Evolutionary conservation across 257 asterid genomes (phyloP), one percentile per base, ranked within the genome.

Genomic region (Phtheirospermum japonicum): DNA sequence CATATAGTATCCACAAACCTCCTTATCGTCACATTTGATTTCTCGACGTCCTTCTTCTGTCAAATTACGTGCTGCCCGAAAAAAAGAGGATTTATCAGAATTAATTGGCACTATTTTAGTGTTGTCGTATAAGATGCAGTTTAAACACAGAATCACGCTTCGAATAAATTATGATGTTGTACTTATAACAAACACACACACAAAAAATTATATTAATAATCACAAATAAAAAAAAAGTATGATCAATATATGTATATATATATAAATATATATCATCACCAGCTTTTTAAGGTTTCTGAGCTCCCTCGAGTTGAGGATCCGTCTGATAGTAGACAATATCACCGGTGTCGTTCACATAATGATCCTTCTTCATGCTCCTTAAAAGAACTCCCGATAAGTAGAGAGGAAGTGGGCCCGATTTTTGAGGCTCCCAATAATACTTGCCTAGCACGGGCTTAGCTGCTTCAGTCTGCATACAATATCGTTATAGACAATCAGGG

Each of bases 21-120:
- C 99, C 83, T 82, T 83, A 61, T 91, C 96, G 10, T 89, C 99
- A 97, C 99, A 93, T 65, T 84, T 86, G 14, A 89, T 71, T 75
- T 92, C 99, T 58, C 81, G 82, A 79, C 74, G 84, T 62, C 94
- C 91, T 70, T 89, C 99, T 63, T 87, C 99, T 5, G 99, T 92
- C 76, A 92, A 74, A 75, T 92, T 83, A 9, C 99, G 95, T 13
- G 94, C 99, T 92, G 74, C 40, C 67, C 51, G 51, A 71, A 61
- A 32, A 59, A 66, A 4, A 68, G 20, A 11, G 58, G n/a, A n/a
- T n/a, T n/a, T n/a, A n/a, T n/a, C n/a, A n/a, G n/a, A n/a, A n/a
- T n/a, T n/a, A n/a, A n/a, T n/a, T n/a, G n/a, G n/a, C n/a, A n/a
- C n/a, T n/a, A n/a, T n/a, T n/a, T n/a, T n/a, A n/a, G n/a, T n/a